phyloP scores from a whole-genome alignment of 805 yeast genomes.

The Wickerhamiella australiensis region DNA sequence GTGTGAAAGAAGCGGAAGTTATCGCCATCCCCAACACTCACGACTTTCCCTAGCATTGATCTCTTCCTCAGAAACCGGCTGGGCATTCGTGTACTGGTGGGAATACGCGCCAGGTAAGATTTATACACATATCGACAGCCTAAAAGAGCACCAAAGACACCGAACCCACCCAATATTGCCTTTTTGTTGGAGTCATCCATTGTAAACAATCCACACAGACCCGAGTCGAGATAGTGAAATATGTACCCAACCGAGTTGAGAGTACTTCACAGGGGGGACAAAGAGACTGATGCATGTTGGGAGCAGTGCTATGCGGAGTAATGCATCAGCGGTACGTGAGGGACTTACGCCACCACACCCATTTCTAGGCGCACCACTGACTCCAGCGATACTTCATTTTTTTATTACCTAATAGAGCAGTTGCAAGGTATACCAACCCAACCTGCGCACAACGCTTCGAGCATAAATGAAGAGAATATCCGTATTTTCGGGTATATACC shows the following conservation, averaged over 20 bases:
- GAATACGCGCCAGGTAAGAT: constrained; percentile 38
- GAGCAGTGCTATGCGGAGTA: too few relatives aligned
- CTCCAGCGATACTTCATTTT: too few relatives aligned
- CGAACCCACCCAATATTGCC: neutral
- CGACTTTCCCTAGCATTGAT: constrained; percentile 57
- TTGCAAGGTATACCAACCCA: too few relatives aligned
- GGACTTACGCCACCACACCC: too few relatives aligned
- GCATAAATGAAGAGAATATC: neutral
- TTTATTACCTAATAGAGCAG: too few relatives aligned
- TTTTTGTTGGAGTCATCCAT: neutral
- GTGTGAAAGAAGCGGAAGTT: constrained; percentile 86
- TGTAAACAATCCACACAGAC: neutral
- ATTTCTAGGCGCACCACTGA: too few relatives aligned
- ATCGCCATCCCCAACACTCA: constrained; percentile 92
- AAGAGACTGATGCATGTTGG: too few relatives aligned
- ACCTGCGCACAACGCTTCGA: too few relatives aligned
- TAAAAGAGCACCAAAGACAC: neutral
- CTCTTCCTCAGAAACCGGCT: constrained; percentile 32
- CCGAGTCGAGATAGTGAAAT: too few relatives aligned
- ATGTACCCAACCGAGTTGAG: neutral
- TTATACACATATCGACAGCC: constrained; percentile 27
- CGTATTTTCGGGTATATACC: constrained; percentile 35
- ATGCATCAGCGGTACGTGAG: too few relatives aligned
- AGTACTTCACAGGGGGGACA: too few relatives aligned
- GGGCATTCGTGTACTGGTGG: constrained; percentile 43